Evolutionary conservation across 2,329 filamentous ascomycete species (phyloP).

Genomic region (Colletotrichum sp.): DNA sequence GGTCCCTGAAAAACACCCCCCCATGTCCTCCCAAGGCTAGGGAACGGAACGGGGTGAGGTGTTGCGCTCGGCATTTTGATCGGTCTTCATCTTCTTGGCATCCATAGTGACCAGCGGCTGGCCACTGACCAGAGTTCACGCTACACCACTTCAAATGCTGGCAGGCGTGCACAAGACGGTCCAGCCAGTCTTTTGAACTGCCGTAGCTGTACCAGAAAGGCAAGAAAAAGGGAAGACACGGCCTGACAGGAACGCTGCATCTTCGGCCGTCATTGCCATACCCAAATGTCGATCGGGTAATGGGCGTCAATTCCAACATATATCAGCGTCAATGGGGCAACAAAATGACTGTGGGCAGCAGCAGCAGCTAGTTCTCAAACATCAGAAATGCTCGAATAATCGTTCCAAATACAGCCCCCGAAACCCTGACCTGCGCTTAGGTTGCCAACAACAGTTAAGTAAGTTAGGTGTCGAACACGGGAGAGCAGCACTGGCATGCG

Average conservation of each 20-base stretch:
- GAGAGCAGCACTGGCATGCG: conserved; percentile 6
- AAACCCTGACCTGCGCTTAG: neutral
- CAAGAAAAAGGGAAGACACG: neutral
- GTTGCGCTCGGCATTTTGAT: neutral
- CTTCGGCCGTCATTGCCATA: neutral
- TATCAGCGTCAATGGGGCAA: conserved; percentile 15
- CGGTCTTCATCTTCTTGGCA: neutral
- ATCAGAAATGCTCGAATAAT: conserved; percentile 14
- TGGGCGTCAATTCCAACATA: conserved; percentile 6
- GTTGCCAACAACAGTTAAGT: neutral
- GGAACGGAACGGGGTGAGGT: neutral
- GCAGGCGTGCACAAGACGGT: neutral
- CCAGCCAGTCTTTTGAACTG: neutral
- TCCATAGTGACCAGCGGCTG: neutral
- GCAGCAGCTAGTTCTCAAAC: neutral
- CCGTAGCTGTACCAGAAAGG: neutral
- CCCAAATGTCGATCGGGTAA: conserved; percentile 1
- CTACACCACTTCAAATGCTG: neutral
- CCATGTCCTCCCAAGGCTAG: neutral
- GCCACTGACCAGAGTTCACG: neutral
- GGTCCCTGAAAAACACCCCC: neutral
- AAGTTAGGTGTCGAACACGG: neutral
- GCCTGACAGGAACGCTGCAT: conserved; percentile 11
- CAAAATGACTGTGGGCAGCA: conserved; percentile 5
- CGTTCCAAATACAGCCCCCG: neutral